These are phyloP conservation scores for Kazachstania viticola DNA, from an alignment of 805 yeast species.

Conservation along the genomic window DNA sequence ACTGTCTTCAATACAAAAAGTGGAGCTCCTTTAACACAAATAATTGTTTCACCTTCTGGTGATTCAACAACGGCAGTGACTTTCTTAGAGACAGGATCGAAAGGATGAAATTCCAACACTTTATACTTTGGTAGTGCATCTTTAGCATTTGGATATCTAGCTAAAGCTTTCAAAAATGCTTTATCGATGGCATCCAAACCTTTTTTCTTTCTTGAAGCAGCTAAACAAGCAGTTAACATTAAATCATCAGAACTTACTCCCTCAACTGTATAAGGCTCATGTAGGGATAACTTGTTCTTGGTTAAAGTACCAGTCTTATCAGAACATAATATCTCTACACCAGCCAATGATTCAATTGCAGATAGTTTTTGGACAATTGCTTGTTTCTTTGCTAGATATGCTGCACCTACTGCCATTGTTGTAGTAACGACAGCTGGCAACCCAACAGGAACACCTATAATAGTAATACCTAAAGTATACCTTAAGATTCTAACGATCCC, in stretches of 20 bases:
- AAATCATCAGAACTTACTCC: constrained; percentile 94
- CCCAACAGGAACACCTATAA: constrained; percentile 98
- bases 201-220: constrained; percentile 96
- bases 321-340: constrained; percentile 95
- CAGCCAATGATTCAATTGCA: constrained; percentile 94
- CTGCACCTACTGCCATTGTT: constrained; percentile 99
- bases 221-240: constrained; percentile 95
- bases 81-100: constrained; percentile 95
- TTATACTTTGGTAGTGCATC: constrained; percentile 86
- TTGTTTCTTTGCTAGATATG: constrained; percentile 92
- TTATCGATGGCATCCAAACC: constrained; percentile 96
- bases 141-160: constrained; percentile 84
- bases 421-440: constrained; percentile 97
- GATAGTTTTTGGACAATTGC: constrained; percentile 95
- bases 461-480: constrained; percentile 90
- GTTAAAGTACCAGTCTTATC: constrained; percentile 98
- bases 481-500: constrained; percentile 79
- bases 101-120: constrained; percentile 92
- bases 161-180: constrained; percentile 89
- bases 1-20: constrained; percentile 92
- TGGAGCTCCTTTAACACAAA: constrained; percentile 98
- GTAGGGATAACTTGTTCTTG: constrained; percentile 90
- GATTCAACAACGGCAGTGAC: constrained; percentile 92
- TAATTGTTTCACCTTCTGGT: constrained; percentile 88
- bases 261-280: constrained; percentile 95